Evolutionary conservation across 306 rosid genomes (phyloP).

Genomic region (Quercus engelmannii): DNA sequence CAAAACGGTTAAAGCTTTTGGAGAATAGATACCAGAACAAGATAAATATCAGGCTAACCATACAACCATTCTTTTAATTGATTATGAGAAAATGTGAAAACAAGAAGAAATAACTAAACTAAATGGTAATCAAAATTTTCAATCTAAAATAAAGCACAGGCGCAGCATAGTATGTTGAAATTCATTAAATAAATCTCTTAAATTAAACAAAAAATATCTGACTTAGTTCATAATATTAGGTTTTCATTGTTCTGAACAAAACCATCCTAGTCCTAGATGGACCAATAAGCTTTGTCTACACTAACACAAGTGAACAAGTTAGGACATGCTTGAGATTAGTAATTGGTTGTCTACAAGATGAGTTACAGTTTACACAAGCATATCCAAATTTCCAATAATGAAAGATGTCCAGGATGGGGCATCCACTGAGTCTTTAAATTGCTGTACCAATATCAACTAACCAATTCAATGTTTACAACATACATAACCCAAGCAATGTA

Average conservation of each 20-base stretch:
- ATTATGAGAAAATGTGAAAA: background rate
- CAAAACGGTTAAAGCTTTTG: background rate
- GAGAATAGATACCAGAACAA: constrained; percentile 1
- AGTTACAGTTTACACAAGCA: background rate
- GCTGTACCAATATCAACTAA: background rate
- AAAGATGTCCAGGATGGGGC: background rate
- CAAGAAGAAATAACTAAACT: background rate
- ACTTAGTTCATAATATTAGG: background rate
- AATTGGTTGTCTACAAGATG: background rate
- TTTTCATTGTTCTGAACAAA: background rate
- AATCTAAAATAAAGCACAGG: background rate
- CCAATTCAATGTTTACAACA: background rate
- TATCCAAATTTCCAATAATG: background rate
- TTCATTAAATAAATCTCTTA: background rate
- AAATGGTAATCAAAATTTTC: background rate
- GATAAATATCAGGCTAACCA: background rate
- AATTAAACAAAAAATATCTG: background rate
- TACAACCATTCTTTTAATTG: background rate
- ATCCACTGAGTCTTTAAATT: background rate
- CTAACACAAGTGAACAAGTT: background rate
- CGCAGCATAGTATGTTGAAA: background rate
- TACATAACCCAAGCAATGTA: background rate
- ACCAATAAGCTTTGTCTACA: background rate
- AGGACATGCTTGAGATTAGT: background rate
- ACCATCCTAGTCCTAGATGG: background rate